Evolutionary conservation across 2,329 filamentous ascomycete genomes (phyloP), one percentile per base, ranked within the genome.

Genomic region (Aspergillus melleus): DNA sequence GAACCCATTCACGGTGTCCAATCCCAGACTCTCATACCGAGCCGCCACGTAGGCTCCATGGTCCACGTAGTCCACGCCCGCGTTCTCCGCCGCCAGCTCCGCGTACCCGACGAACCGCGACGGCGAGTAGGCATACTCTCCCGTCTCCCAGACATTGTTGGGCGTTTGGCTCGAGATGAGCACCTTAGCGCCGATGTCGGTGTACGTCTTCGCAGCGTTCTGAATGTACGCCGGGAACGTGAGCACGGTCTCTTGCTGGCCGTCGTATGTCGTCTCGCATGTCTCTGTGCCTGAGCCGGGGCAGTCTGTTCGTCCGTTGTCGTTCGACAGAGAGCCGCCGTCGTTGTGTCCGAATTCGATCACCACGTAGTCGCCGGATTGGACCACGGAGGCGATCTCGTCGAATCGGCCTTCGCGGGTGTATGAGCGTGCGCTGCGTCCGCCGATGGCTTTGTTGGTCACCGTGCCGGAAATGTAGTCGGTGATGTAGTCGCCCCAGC

Each of bases 321-420:
- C 88, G 12, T 73, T 73, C 2, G 70, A 74, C 2, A 86, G 76
- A 0, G 81, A 81, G 1, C 87, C 86, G 22, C 87, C 88, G 65
- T 90, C 88, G 66, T 91, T 91, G 77, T 90, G 88, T 0, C 88
- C 88, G 67, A 90, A 89, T 67, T 90, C 88, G 55, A 90, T 89
- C 55, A 90, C 79, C 1, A 90, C 87, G 72, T 85, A 87, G 72
- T 90, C 88, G 32, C 85, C 86, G 1, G 78, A 58, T 68, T 82
- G 65, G 24, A 90, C 77, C 2, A 78, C 68, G 32, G 79, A 74
- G 51, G 83, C 81, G 55, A 90, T 83, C 0, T 78, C 79, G 16
- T 80, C 73, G 76, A 90, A 91, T 14, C 85, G 85, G 9, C 84
- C 85, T 74, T 91, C 88, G 52, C 85, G 82, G 1, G 83, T 88